These are phyloP conservation scores for Ampelocalamus luodianensis DNA, from an alignment of 176 grass and related monocot genomes.

Conservation along the genomic window DNA sequence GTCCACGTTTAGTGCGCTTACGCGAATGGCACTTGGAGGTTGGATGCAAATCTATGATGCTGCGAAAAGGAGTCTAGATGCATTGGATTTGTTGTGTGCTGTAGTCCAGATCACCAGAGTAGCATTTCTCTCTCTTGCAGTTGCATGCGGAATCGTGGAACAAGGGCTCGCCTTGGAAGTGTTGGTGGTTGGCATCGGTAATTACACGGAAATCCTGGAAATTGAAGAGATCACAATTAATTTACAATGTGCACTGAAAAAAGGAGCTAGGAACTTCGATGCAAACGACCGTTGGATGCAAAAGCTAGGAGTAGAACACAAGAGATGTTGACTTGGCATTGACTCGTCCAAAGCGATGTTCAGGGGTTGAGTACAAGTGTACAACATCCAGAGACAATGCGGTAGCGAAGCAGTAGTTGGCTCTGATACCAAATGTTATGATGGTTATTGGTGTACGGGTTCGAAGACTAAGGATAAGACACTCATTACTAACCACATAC, in stretches of 20 bases:
- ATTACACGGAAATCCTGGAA: not conserved
- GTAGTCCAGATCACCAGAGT: too few relatives aligned
- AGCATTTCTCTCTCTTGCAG: too few relatives aligned
- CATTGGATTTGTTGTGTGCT: not conserved
- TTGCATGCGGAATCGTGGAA: not conserved
- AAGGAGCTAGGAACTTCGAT: not conserved
- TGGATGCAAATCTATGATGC: slow-evolving; percentile 35
- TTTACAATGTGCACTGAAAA: not conserved
- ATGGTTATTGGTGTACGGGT: too few relatives aligned
- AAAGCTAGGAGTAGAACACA: not conserved
- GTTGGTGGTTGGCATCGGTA: not conserved
- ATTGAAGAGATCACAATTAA: not conserved
- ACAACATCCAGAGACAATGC: too few relatives aligned
- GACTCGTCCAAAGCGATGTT: not conserved
- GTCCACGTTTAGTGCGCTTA: slow-evolving; percentile 54
- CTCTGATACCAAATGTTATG: too few relatives aligned
- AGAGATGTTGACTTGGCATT: not conserved
- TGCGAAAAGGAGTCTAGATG: slow-evolving; percentile 34
- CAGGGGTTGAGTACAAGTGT: not conserved
- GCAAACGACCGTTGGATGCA: not conserved
- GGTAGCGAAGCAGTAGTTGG: too few relatives aligned
- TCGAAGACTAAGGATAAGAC: too few relatives aligned
- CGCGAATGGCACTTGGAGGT: slow-evolving; percentile 35
- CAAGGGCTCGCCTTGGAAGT: not conserved
- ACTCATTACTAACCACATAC: too few relatives aligned